phyloP scores from a whole-genome alignment of 2,329 filamentous ascomycete genomes.

The Aspergillus pseudonomiae region DNA sequence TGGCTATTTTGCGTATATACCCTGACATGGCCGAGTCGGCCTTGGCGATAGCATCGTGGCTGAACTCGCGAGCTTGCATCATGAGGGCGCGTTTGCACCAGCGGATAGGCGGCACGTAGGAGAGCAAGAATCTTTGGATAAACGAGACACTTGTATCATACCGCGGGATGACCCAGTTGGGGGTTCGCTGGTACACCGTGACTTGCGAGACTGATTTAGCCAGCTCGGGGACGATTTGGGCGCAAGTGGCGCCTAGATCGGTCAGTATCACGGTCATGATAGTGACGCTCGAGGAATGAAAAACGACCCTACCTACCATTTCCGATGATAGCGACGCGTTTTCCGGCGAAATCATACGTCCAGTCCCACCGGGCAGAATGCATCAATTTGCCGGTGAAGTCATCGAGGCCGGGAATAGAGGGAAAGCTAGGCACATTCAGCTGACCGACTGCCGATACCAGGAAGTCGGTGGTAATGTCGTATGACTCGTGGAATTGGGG shows the following conservation, averaged over 20 bases:
- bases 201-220: conserved; percentile 54
- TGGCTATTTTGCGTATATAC: conserved; percentile 42
- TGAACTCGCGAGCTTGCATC: conserved; percentile 60
- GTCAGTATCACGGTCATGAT: neutral
- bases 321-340: conserved; percentile 62
- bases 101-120: conserved; percentile 55
- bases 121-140: conserved; percentile 47
- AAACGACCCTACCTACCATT: conserved; percentile 48
- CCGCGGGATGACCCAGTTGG: conserved; percentile 63
- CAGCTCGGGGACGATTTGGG: conserved; percentile 62
- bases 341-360: conserved; percentile 57
- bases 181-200: conserved; percentile 60
- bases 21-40: conserved; percentile 44
- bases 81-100: conserved; percentile 53
- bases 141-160: conserved; percentile 51
- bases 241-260: conserved; percentile 56
- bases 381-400: conserved; percentile 57
- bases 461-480: conserved; percentile 57
- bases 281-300: neutral
- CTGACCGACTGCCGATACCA: conserved; percentile 62
- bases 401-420: conserved; percentile 50
- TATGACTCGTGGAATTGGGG: conserved; percentile 57
- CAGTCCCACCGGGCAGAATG: conserved; percentile 65
- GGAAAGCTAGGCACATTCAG: conserved; percentile 58
- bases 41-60: conserved; percentile 49